Evolutionary conservation across 2,329 filamentous ascomycete genomes (phyloP), one percentile per base, ranked within the genome.

Genomic region (Aphanoascus verrucosus): DNA sequence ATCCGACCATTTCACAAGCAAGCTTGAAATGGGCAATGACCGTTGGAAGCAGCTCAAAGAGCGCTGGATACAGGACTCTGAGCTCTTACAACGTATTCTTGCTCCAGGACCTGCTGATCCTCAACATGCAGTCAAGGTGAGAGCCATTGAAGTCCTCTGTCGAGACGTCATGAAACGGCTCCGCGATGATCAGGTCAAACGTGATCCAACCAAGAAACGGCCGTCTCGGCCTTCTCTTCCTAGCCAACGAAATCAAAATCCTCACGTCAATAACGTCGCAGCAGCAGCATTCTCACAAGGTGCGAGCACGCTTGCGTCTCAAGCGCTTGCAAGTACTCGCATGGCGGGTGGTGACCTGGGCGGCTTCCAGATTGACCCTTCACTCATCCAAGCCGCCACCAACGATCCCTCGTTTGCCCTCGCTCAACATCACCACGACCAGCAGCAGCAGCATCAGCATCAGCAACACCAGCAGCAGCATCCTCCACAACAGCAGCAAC

Each of bases 101-200:
- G 72, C 73, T 0, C 69, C 72, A 0, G 75, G 73, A 2, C 69
- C 74, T 12, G 66, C 72, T 1, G 79, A 83, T 57, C 74, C 78
- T 1, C 70, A 76, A 19, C 74, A 81, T 53, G 62, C 69, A 19
- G 68, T 73, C 44, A 86, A 82, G 64, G 64, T 80, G 34, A 82
- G 79, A 59, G 84, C 84, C 1, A 67, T 90, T 45, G 84, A 90
- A 57, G 74, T 85, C 0, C 70, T 93, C 2, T 85, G 84, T 50
- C 77, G 82, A 49, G 86, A 91, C 67, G 84, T 88, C 15, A 83
- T 87, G 77, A 90, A 90, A 69, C 77, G 87, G 46, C 75, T 85
- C 51, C 79, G 84, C 35, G 84, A 88, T 61, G 83, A 86, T 58
- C 78, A 80, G 55, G 74, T 73, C 0, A 80, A 79, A 59, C 74